Base-by-base conservation (phyloP, 2,329 filamentous ascomycete species). In the Stagonosporopsis chrysanthemi region DNA sequence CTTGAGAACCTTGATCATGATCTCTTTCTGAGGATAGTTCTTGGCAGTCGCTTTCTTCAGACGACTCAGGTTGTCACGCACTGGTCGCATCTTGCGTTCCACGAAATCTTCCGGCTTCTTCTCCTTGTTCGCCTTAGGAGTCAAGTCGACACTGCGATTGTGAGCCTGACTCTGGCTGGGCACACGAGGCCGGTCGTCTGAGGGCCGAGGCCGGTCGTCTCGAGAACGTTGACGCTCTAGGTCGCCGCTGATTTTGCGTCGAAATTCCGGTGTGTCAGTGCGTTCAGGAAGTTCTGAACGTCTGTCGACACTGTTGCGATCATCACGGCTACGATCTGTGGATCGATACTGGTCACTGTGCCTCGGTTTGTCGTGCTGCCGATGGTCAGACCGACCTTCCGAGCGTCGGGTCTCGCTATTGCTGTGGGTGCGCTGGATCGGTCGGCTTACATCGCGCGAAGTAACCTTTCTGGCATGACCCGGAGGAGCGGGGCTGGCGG, bases 401-500 rank as follows among this genome's bases (percentile, higher is more conserved):
- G 64, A 58, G n/a, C 75, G 69, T 59, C 72, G 72, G 36, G 63
- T 72, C 45, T 78, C 75, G 56, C 70, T 71, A 35, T 75, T 71
- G 63, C 74, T 77, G 31, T 75, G 70, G 5, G 70, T 58, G 28
- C 78, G 77, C 52, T 76, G 70, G 12, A 69, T 55, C 47, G 75
- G 67, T 41, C 72, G 71, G 31, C 77, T 75, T 4, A 75, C 71
- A 15, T 79, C 75, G 35, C 75, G 73, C 17, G 70, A 63, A 5
- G 55, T 51, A 35, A 67, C 62, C 49, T 75, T 75, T 56, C 71
- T 74, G 41, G 69, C 65, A 55, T 77, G 75, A 42, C 70, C 72
- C 31, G 71, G 64, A 2, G 90, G 88, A 22, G 83, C 88, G 7
- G 90, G 90, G 17, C 90, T 92, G n/a, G 87, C 88, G 19, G 88